Evolutionary conservation across 1,284 basidiomycete genomes (phyloP).

Genomic region (Uromyces viciae-fabae): DNA sequence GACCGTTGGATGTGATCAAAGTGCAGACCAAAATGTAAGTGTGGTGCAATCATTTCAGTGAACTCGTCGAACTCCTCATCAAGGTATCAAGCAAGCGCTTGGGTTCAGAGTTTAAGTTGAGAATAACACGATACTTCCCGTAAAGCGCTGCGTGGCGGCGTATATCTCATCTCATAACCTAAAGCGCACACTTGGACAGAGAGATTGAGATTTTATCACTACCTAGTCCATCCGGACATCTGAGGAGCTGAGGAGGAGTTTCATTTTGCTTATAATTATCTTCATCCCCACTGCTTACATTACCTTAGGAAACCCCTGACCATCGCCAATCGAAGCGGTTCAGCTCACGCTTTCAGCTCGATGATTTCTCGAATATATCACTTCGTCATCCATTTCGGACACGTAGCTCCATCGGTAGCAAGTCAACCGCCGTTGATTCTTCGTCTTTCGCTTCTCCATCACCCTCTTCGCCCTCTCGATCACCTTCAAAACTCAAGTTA

Average conservation of each 20-base stretch:
- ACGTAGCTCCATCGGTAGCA: constrained; percentile 12
- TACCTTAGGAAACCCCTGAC: not conserved
- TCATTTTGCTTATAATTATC: not conserved
- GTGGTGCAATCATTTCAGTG: no score
- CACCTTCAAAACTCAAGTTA: not conserved
- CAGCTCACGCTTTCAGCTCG: not conserved
- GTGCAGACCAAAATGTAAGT: no score
- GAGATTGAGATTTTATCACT: no score
- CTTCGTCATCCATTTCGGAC: not conserved
- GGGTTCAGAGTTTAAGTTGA: no score
- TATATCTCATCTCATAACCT: no score
- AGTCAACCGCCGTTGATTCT: constrained; percentile 16
- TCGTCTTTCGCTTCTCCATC: not conserved
- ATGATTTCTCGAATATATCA: not conserved
- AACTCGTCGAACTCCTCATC: no score
- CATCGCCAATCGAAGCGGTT: not conserved
- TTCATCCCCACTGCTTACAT: not conserved
- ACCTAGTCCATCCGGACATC: not conserved
- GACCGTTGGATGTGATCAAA: no score
- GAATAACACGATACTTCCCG: no score
- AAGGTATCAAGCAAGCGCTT: no score
- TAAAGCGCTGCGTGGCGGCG: no score
- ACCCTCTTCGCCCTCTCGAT: not conserved
- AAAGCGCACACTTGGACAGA: no score
- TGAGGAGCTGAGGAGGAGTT: not conserved